These are phyloP conservation scores for Trichoderma lentiforme DNA, from an alignment of 2,329 filamentous ascomycete genomes.

Conservation along the genomic window DNA sequence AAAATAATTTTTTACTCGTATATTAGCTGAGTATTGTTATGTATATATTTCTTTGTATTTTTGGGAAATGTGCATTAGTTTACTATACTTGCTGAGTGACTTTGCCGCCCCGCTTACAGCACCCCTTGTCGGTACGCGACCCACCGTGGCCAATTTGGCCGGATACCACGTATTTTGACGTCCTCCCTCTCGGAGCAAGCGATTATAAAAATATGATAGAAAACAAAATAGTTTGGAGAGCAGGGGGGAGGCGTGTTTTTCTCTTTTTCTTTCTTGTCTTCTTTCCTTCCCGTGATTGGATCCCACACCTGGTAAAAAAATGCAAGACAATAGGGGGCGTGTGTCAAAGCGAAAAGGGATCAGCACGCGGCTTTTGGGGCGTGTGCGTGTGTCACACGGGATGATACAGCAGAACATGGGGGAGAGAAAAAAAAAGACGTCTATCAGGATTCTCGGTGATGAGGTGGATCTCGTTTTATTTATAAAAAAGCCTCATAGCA, in stretches of 20 bases:
- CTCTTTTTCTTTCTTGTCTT: not conserved
- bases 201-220: not conserved
- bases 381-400: not conserved
- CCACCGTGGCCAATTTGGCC: too few species aligned
- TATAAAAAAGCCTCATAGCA: not conserved
- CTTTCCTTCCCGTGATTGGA: not conserved
- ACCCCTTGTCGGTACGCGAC: too few species aligned
- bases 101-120: too few species aligned
- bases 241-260: not conserved
- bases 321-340: not conserved
- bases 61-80: too few species aligned
- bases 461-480: not conserved
- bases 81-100: too few species aligned
- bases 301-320: not conserved
- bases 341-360: not conserved
- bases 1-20: too few species aligned
- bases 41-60: too few species aligned
- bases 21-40: too few species aligned
- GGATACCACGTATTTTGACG: not conserved
- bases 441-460: not conserved
- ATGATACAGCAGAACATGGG: not conserved
- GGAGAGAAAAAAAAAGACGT: not conserved
- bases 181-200: not conserved
- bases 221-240: not conserved
- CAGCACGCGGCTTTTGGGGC: not conserved